Evolutionary conservation across 2,329 filamentous ascomycete species (phyloP), one percentile per base, ranked within the genome.

Genomic region (Epichloe gansuensis): DNA sequence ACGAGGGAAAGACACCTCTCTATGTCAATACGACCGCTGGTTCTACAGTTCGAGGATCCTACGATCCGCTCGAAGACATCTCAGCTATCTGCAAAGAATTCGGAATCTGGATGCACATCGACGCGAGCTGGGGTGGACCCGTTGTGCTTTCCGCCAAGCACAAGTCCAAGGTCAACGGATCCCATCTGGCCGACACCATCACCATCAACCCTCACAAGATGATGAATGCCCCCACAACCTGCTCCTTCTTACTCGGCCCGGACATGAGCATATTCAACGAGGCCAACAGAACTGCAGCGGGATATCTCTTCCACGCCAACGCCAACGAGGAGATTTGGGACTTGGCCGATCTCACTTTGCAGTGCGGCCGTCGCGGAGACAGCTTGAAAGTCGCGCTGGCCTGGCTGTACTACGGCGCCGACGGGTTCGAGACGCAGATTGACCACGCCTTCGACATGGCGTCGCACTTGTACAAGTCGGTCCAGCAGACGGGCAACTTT

Each of bases 161-260:
- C 43, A 72, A 71, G 45, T 62, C 65, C 56, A 87, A 89, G 63
- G 71, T 97, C 9, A 66, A 71, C 1, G 91, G 91, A 13, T 73
- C 78, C 2, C 76, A 89, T 44, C 75, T 84, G 41, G 93, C 90
- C 9, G 78, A 96, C 67, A 88, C 82, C 13, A 73, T 97, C 40
- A 88, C 89, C 2, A 79, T 95, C 51, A 97, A 95, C 67, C 90
- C 93, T 53, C 93, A 98, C 71, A 97, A 97, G 71, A 97, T 97
- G 93, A 78, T 97, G 64, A 88, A 88, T 53, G 87, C 89, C 3
- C 91, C 93, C 0, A 72, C 94, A 41, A 95, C 90, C 0, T 97
- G 90, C 70, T 90, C 85, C 0, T 96, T 95, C 71, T 77, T 98
- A 4, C 76, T 98, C 12, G 84, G 81, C 0, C 77, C 78, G 2